Evolutionary conservation across 805 yeast species (phyloP), one percentile per base, ranked within the genome.

Genomic region (Saturnispora silvae): DNA sequence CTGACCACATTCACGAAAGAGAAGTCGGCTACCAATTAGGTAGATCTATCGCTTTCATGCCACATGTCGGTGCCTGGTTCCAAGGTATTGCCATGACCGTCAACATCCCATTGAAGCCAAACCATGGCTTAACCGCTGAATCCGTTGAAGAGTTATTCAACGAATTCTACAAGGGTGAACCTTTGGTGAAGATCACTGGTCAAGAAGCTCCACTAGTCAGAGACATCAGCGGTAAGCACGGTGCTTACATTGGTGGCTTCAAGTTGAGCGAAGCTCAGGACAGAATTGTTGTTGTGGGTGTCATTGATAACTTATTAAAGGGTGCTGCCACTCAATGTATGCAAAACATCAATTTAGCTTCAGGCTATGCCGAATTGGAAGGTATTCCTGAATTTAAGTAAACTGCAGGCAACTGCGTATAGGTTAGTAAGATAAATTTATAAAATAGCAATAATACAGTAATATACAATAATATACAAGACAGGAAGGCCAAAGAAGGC

Each of bases 1-100:
- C 98, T 10, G 96, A 89, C 58, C 99, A 92, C 60, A 81, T 92
- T 42, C 99, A 92, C 58, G 99, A 92, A 68, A 75, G 79, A 45
- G 99, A 92, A 63, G 81, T 94, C 43, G 82, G 95, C 29, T 54
- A 69, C 13, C 87, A 81, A 48, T 66, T 92, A 43, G 94, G 94
- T 3, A 61, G 64, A 30, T 72, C 75, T 24, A 85, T 92, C 34
- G 89, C 95, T 4, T 92, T 92, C 59, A 75, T 82, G 46, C 98
- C 99, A 16, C 99, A 92, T 54, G 99, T 92, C 42, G 98, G 96
- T 2, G 94, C 81, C 58, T 92, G 98, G 98, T 92, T 92, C 76
- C 97, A 94, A 64, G 99, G 99, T 50, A 92, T 92, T 48, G 71
- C 95, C 2, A 82, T 82, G 52, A 89, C 99, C 16, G 79, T 92